These are phyloP conservation scores for Colletotrichum coccodes DNA, from an alignment of 2,329 filamentous ascomycete genomes.

Conservation along the genomic window DNA sequence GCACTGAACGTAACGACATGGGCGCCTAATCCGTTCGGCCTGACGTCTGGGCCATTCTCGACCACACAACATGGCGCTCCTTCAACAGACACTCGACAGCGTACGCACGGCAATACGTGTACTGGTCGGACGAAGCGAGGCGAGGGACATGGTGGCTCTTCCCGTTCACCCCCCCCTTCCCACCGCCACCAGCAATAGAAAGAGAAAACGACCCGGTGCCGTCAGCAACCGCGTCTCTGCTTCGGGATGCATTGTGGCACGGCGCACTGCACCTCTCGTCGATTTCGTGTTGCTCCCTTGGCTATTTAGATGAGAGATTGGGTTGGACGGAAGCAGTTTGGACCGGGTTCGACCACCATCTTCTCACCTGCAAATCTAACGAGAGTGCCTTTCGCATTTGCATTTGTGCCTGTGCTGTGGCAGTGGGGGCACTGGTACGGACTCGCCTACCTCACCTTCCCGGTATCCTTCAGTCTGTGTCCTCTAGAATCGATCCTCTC, in stretches of 20 bases:
- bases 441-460: background rate
- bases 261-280: constrained; percentile 9
- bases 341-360: background rate
- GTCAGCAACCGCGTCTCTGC: constrained; percentile 25
- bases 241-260: constrained; percentile 4
- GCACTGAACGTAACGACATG: background rate
- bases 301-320: constrained; percentile 6
- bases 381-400: constrained; percentile 3
- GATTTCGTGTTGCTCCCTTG: background rate
- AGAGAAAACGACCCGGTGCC: constrained; percentile 1
- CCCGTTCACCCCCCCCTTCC: background rate
- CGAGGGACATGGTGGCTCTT: constrained; percentile 1
- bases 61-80: background rate
- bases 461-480: background rate
- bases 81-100: background rate
- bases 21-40: background rate
- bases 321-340: background rate
- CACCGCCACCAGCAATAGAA: background rate
- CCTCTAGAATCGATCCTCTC: background rate
- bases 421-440: constrained; percentile 8
- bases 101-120: background rate
- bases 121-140: background rate
- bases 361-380: constrained; percentile 10
- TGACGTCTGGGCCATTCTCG: background rate
- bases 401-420: background rate